phyloP scores from a whole-genome alignment of 371 early-diverging fungal genomes.

The Haplosporangium sp. region DNA sequence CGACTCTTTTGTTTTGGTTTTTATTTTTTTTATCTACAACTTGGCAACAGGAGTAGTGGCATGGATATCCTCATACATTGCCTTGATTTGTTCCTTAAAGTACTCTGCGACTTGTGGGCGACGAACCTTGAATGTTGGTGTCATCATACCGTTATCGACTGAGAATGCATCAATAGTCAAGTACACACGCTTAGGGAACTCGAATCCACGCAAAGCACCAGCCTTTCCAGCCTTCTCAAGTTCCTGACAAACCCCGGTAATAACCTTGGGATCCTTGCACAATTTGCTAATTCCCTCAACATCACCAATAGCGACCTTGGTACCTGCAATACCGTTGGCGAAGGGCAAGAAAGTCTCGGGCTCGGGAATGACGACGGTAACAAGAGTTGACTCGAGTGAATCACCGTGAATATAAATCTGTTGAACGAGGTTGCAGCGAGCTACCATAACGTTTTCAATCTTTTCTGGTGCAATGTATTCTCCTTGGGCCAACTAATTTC shows the following conservation, averaged over 20 bases:
- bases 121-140: constrained; percentile 82
- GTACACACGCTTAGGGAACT: constrained; percentile 65
- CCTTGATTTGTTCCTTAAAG: constrained; percentile 70
- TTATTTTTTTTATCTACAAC: constrained; percentile 33
- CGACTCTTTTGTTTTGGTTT: not conserved
- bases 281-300: constrained; percentile 61
- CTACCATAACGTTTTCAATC: constrained; percentile 62
- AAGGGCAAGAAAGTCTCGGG: constrained; percentile 64
- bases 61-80: constrained; percentile 62
- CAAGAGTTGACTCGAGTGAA: constrained; percentile 81
- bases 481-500: constrained; percentile 71
- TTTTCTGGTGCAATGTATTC: constrained; percentile 99
- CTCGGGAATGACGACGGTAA: constrained; percentile 90
- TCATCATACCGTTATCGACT: constrained; percentile 70
- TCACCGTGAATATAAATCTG: constrained; percentile 91
- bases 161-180: constrained; percentile 67
- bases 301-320: constrained; percentile 50
- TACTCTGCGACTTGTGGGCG: constrained; percentile 78
- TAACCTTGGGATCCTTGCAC: constrained; percentile 69
- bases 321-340: constrained; percentile 51
- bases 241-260: constrained; percentile 20
- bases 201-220: constrained; percentile 60
- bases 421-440: constrained; percentile 56
- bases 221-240: constrained; percentile 52
- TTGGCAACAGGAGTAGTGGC: constrained; percentile 46